Base-by-base conservation (phyloP, 139 green algal species). In the Volvox africanus region DNA sequence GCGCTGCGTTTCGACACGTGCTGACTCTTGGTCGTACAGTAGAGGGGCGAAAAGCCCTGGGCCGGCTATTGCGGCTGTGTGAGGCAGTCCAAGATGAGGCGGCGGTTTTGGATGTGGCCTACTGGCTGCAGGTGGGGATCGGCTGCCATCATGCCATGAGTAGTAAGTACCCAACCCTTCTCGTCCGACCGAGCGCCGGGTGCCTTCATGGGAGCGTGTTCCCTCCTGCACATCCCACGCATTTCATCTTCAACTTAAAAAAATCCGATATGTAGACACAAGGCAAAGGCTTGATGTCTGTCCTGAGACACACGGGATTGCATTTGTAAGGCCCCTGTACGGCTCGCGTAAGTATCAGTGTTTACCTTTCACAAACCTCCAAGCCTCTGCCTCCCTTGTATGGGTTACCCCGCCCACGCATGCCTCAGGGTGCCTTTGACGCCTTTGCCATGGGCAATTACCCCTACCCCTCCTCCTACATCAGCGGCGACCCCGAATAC, bases 401-500 rank as follows among this genome's bases (percentile, higher is more conserved):
- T 35, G 16, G 28, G 2, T 12, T 14, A 11, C 73, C 13, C 73
- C 24, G 73, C 6, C 35, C 65, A 26, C 18, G 16, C 22, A 26
- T 19, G 17, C 12, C 50, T 22, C 89, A 96, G 94, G 93, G 89
- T 36, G 94, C 95, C 1, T 98, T 96, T 78, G 96, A 98, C 92
- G 93, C 94, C 16, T 96, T 94, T 36, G 95, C 96, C 18, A 98
- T 98, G 96, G 95, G 94, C 71, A 96, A 96, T 89, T 97, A 95
- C 86, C 96, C 95, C 22, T 97, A 94, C 77, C 55, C 93, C 12
- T 94, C 78, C 26, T 81, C 87, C 30, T 97, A 97, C 92, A 96
- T 97, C 88, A 86, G 61, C 18, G 92, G 91, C 0, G 75, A 92
- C 24, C 79, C 79, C 1, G 82, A 88, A 1, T 55, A 93, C 65